phyloP scores from a whole-genome alignment of 495 filamentous ascomycete genomes.

The Trichoderma orchidacearum region DNA sequence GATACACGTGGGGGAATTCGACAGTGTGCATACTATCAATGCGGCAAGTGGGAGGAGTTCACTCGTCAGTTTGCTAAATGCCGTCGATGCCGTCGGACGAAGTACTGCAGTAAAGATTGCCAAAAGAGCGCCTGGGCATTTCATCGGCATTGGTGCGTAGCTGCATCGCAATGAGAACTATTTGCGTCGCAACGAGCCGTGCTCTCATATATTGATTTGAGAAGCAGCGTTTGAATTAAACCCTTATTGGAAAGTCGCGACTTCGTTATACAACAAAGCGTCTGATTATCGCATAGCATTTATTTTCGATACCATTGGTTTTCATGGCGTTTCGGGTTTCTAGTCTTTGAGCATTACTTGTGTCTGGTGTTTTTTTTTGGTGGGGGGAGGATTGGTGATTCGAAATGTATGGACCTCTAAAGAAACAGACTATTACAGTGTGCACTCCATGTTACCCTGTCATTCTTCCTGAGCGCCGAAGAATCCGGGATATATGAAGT shows the following conservation, averaged over 20 bases:
- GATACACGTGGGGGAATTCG: conserved; percentile 86
- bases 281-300: conserved; percentile 3
- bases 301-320: conserved; percentile 5
- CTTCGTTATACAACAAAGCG: conserved; percentile 3
- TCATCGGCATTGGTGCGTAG: conserved; percentile 94
- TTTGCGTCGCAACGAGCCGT: neutral
- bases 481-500: neutral
- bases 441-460: neutral
- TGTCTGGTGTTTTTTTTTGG: neutral
- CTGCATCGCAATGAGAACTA: conserved; percentile 38
- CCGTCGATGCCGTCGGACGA: conserved; percentile 87
- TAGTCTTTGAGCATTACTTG: neutral
- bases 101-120: conserved; percentile 99
- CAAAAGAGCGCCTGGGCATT: conserved; percentile 98
- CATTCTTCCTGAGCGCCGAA: neutral
- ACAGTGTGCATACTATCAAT: conserved; percentile 95
- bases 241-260: neutral
- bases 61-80: conserved; percentile 97
- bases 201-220: too few relatives aligned
- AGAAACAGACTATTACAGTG: too few relatives aligned
- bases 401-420: too few relatives aligned
- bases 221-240: neutral
- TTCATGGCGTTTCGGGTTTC: conserved; percentile 1
- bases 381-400: too few relatives aligned
- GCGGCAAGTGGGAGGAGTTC: conserved; percentile 94